Evolutionary conservation across 805 yeast species (phyloP), one percentile per base, ranked within the genome.

Genomic region (Suhomyces emberorum): DNA sequence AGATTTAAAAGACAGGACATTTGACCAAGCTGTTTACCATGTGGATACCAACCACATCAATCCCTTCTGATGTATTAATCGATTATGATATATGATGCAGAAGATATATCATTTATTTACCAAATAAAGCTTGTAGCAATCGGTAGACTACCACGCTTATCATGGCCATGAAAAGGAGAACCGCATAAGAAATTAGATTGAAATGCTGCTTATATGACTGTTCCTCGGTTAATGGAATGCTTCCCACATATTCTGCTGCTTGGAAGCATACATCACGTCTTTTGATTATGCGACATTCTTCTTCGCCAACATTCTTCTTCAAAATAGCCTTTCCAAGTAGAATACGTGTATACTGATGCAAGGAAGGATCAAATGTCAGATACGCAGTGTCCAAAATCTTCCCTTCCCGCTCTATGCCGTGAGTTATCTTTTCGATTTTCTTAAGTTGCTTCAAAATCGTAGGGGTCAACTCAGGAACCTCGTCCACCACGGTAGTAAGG

Each of bases 171-270:
- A 63, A 28, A 7, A 63, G 44, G 11, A 56, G 35, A 12, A 53
- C 43, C 10, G 47, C 43, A 29, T 55, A 55, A 3, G 47, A 43
- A 4, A 58, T 41, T 17, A 44, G 40, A 37, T 50, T 49, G 46
- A 51, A 41, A 19, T 52, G 44, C n/a, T 43, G 30, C n/a, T 44
- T 39, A n/a, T 49, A 30, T 7, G 52, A 25, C 32, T 54, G 63
- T 16, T 58, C 63, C 37, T 63, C 69, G 1, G 63, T 53, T 19
- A 66, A 54, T 7, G 72, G 72, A 21, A 68, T 67, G 41, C 64
- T 57, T 11, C 67, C 67, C 18, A 66, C 69, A 37, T 63, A 62
- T 32, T 64, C 70, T 2, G 69, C 69, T 1, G 72, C 71, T 43
- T 54, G 66, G 34, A 49, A 57, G 31, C 74, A 68, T 5, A 68